Base-by-base conservation (phyloP, 805 yeast species). In the Hemisphaericaspora nanyangensis region DNA sequence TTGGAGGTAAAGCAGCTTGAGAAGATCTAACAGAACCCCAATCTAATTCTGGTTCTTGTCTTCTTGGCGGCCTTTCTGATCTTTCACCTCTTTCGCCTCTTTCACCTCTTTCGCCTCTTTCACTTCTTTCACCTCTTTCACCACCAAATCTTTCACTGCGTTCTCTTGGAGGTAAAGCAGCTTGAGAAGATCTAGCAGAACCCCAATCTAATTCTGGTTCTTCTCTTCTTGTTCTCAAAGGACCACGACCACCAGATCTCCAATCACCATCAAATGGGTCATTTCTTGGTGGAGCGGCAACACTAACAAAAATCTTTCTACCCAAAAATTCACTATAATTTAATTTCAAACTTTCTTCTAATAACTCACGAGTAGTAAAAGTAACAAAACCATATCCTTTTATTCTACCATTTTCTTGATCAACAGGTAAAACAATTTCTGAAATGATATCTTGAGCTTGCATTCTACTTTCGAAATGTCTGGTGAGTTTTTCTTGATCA, bases 391-490 rank as follows among this genome's bases (percentile, higher is more conserved):
- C 81, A 54, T 69, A 76, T 11, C 80, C 79, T 53, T 68, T 74
- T 39, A 85, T 72, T 55, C 81, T 78, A 27, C 85, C 81, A 42
- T 80, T 77, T 46, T 52, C 63, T 55, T 51, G 60, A 62, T 85
- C 95, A 55, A 69, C 75, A 49, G 96, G 95, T 49, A 87, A 77
- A 46, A 80, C 78, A 46, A 89, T 71, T 39, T 79, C 82, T 33
- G 70, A 65, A 40, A 86, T 77, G 37, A 79, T 70, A 38, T 60
- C 69, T 28, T 61, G 61, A 17, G 71, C 66, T 49, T 76, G 80
- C 53, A 68, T 65, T 47, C 79, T 70, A 43, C 74, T 77, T 51
- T 76, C 81, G 42, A 85, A 74, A 70, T 82, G 84, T 18, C 74
- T 76, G 37, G 61, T 67, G 42, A 85, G 70, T 38, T 71, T 76